Conservation (phyloP, 306 rosid genomes). For the Potentilla sterilis region DNA sequence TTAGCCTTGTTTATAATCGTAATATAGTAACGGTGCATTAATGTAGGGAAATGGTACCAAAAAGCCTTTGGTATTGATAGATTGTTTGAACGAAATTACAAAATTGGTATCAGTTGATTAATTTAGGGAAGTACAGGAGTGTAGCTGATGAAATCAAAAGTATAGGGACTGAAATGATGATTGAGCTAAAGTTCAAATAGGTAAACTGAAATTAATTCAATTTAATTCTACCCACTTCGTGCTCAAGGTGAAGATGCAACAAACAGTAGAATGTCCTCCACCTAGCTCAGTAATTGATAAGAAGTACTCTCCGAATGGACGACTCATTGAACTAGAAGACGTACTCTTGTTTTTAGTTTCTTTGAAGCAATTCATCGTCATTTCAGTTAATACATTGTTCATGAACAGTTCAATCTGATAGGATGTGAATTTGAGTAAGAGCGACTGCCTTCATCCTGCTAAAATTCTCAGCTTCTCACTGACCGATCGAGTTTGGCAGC, state of each 20-base stretch:
- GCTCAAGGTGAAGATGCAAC: slow-evolving; percentile 4
- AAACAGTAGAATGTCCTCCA: background rate
- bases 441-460: background rate
- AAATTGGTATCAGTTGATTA: no score
- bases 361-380: background rate
- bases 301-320: background rate
- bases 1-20: no score
- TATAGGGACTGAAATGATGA: no score
- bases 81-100: no score
- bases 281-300: background rate
- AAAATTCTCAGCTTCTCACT: background rate
- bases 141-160: no score
- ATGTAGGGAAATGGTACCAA: no score
- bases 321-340: background rate
- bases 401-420: background rate
- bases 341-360: background rate
- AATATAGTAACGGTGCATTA: no score
- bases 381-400: no score
- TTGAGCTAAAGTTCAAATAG: no score
- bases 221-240: background rate
- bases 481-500: background rate
- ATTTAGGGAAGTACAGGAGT: no score
- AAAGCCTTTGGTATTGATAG: no score
- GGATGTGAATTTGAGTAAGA: background rate
- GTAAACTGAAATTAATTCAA: no score